A percentile compares a stretch with the other conserved stretches of the same genome.
Conservation (phyloP, 768 basidiomycete genomes). For the Lactarius sanguifluus region DNA sequence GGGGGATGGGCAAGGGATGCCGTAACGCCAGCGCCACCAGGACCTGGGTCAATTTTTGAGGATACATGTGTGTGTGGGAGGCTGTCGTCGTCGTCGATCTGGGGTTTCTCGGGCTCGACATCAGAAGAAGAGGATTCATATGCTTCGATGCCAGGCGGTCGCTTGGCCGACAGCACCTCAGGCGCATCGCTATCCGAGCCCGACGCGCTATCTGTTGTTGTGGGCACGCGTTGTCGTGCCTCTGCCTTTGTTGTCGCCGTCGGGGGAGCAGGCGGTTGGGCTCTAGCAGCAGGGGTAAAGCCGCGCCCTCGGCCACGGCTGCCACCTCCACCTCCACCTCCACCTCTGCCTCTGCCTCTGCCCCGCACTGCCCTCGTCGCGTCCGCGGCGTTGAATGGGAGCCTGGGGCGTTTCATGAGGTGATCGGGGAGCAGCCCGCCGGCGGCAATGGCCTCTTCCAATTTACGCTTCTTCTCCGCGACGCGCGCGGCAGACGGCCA, state of each 20-base stretch:
- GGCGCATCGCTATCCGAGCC: conserved; percentile 45
- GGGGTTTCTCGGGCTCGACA: conserved; percentile 3
- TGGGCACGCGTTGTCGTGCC: conserved; percentile 14
- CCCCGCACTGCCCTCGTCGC: conserved; percentile 21
- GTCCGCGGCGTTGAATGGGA: neutral
- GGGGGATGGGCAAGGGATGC: neutral
- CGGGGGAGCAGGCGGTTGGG: neutral
- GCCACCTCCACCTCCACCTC: conserved; percentile 5
- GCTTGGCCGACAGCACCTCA: conserved; percentile 60
- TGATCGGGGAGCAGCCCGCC: conserved; percentile 66
- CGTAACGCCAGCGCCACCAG: neutral
- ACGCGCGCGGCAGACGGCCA: conserved; percentile 74
- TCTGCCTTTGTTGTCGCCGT: neutral
- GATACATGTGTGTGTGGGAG: neutral
- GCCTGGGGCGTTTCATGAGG: conserved; percentile 44
- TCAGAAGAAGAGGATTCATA: conserved; percentile 19
- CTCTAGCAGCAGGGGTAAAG: neutral
- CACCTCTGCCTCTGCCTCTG: conserved; percentile 20
- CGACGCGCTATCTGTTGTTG: neutral
- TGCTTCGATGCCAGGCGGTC: conserved; percentile 26
- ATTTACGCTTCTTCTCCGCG: conserved; percentile 78
- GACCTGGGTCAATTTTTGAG: neutral
- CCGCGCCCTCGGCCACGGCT: conserved; percentile 31
- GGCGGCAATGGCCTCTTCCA: conserved; percentile 74
- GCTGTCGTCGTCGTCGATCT: neutral